These are phyloP conservation scores for Colletotrichum spinosum DNA, from an alignment of 2,329 filamentous ascomycete genomes.

Conservation along the genomic window DNA sequence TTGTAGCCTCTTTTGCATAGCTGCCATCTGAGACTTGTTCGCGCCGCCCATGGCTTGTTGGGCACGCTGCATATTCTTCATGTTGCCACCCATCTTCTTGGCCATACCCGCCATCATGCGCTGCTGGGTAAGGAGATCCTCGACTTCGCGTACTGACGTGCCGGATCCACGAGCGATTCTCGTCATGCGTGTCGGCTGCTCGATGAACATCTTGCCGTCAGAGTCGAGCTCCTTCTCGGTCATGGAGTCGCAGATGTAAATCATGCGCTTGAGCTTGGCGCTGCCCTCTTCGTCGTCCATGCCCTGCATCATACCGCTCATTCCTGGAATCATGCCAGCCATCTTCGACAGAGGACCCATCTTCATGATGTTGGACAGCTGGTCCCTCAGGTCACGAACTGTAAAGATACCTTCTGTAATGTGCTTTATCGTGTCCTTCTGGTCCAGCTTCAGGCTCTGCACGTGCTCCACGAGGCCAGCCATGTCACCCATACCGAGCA, in stretches of 20 bases:
- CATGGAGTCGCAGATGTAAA: slow-evolving; percentile 99
- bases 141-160: slow-evolving; percentile 90
- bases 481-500: slow-evolving; percentile 98
- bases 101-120: slow-evolving; percentile 99
- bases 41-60: slow-evolving; percentile 91
- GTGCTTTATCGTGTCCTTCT: slow-evolving; percentile 99
- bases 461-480: slow-evolving; percentile 95
- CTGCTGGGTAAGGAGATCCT: slow-evolving; percentile 97
- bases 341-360: slow-evolving; percentile 98
- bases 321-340: slow-evolving; percentile 97
- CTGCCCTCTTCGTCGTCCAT: slow-evolving; percentile 98
- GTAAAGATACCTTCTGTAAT: slow-evolving; percentile 98
- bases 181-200: slow-evolving; percentile 93
- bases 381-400: slow-evolving; percentile 91
- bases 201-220: slow-evolving; percentile 93
- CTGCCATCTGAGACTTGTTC: slow-evolving; percentile 92
- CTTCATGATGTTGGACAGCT: slow-evolving; percentile 98
- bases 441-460: slow-evolving; percentile 92
- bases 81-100: slow-evolving; percentile 97
- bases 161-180: slow-evolving; percentile 90
- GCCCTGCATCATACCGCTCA: slow-evolving; percentile 92
- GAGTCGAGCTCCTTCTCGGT: slow-evolving; percentile 94
- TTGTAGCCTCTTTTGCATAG: slow-evolving; percentile 95
- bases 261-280: slow-evolving; percentile 95
- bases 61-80: slow-evolving; percentile 96